These are phyloP conservation scores for Phlegmacium glaucopus DNA, from an alignment of 768 basidiomycete genomes.

Conservation along the genomic window DNA sequence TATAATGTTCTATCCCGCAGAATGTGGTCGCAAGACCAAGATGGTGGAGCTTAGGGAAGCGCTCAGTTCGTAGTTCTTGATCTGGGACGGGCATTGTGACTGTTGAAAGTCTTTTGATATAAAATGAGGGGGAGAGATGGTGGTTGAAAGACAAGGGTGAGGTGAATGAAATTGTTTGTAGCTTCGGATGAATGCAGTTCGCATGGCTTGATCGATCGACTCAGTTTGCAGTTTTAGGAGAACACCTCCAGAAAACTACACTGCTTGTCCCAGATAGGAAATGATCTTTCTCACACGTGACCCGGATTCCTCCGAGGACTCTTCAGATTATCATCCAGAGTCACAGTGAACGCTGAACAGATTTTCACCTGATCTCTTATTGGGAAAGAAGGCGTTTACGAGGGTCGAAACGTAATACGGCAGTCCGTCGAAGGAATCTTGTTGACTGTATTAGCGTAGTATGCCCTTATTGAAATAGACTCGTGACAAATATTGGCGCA, in stretches of 20 bases:
- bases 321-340: too few relatives aligned
- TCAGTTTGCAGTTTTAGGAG: constrained; percentile 23
- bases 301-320: too few relatives aligned
- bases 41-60: constrained; percentile 44
- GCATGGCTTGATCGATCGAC: constrained; percentile 35
- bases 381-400: background rate
- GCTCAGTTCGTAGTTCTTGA: constrained; percentile 12
- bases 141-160: constrained; percentile 18
- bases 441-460: background rate
- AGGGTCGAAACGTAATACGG: background rate
- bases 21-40: constrained; percentile 59
- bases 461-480: background rate
- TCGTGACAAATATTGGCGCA: background rate
- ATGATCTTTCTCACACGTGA: constrained; percentile 15
- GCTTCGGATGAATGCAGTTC: constrained; percentile 17
- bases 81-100: constrained; percentile 27
- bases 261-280: constrained; percentile 28
- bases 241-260: constrained; percentile 24
- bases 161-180: too few relatives aligned
- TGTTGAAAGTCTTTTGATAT: constrained; percentile 5
- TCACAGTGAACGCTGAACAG: too few relatives aligned
- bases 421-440: background rate
- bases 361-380: background rate
- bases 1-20: constrained; percentile 56
- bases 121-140: constrained; percentile 9